These are phyloP conservation scores for Aspergillus transmontanensis DNA, from an alignment of 2,329 filamentous ascomycete species.

Conservation along the genomic window DNA sequence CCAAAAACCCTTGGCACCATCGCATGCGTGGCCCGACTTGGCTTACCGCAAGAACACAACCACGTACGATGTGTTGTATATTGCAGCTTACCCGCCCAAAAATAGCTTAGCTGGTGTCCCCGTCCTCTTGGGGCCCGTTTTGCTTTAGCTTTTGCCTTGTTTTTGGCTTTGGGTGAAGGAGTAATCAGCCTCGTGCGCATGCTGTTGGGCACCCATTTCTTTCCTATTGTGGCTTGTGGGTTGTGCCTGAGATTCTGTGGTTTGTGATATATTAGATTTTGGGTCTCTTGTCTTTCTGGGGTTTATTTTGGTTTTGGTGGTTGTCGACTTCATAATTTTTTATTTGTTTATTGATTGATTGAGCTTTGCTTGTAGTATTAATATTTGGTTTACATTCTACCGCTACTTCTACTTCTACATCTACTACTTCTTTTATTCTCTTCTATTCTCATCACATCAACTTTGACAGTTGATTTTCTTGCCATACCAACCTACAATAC, in stretches of 20 bases:
- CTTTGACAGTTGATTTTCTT: neutral
- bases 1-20: neutral
- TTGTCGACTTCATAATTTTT: neutral
- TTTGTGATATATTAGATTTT: neutral
- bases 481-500: neutral
- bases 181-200: neutral
- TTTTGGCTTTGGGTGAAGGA: neutral
- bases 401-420: too few species aligned
- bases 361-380: neutral
- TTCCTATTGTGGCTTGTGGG: neutral
- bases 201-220: neutral
- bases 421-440: neutral
- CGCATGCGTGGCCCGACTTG: neutral
- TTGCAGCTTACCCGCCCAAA: neutral
- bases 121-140: too few species aligned
- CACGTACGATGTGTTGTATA: slow-evolving; percentile 6
- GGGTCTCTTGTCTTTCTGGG: neutral
- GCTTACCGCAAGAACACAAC: slow-evolving; percentile 1
- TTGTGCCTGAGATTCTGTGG: neutral
- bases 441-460: neutral
- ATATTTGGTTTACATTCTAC: neutral
- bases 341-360: neutral
- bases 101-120: neutral
- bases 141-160: neutral
- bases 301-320: neutral